phyloP scores from a whole-genome alignment of 495 filamentous ascomycete genomes.

The Aspergillus asperescens region DNA sequence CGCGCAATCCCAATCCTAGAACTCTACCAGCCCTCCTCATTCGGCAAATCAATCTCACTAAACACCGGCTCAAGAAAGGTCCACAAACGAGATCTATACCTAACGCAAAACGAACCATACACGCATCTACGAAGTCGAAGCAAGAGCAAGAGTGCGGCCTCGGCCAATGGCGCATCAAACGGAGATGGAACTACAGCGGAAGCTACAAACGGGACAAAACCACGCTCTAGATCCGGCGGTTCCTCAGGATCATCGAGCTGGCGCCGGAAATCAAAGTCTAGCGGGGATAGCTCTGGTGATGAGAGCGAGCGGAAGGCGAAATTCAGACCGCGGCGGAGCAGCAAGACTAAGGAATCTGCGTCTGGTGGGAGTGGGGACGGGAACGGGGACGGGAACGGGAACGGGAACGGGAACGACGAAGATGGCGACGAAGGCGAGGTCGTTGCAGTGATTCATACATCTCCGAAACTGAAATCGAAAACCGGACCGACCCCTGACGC shows the following conservation, averaged over 20 bases:
- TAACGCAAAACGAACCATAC: slow-evolving; percentile 27
- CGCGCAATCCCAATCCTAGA: slow-evolving; percentile 34
- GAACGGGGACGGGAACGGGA: too few species aligned
- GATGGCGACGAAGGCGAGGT: neutral
- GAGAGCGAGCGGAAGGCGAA: neutral
- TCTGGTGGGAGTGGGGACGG: too few species aligned
- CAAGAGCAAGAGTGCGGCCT: too few species aligned
- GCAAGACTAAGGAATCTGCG: too few species aligned
- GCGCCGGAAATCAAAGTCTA: neutral
- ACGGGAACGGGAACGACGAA: neutral
- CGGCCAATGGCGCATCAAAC: too few species aligned
- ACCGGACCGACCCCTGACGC: neutral
- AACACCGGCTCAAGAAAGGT: slow-evolving; percentile 25
- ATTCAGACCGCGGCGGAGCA: neutral
- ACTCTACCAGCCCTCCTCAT: slow-evolving; percentile 32
- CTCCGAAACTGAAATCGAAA: neutral
- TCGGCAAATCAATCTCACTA: slow-evolving; percentile 18
- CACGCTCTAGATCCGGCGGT: neutral
- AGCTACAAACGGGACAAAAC: neutral
- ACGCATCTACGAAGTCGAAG: neutral
- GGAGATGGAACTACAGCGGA: too few species aligned
- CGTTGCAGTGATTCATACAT: slow-evolving; percentile 13
- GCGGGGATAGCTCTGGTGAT: neutral
- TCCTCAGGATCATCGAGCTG: neutral
- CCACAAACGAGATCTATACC: slow-evolving; percentile 29